Evolutionary conservation across 164 flowering plant species (phyloP).

Genomic region (grape (Vitis vinifera)): ASM3070453v1 NC_081806.1:5875001-5875500

Average conservation of each 20-base stretch:
- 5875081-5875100: no score
- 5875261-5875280: background rate
- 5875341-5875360: constrained; percentile 55
- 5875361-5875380: constrained; percentile 54
- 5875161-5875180: no score
- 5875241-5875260: background rate
- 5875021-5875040: no score
- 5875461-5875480: background rate
- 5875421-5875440: constrained; percentile 38
- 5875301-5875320: constrained; percentile 66
- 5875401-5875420: constrained; percentile 54
- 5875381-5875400: constrained; percentile 71
- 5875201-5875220: no score
- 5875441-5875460: background rate
- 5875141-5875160: no score
- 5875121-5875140: no score
- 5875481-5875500: background rate
- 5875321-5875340: constrained; percentile 63
- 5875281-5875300: constrained; percentile 46
- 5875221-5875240: no score
- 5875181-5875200: no score
- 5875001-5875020: background rate
- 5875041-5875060: no score
- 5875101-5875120: no score
- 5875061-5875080: no score